Evolutionary conservation across 140 eudicot species (phyloP).

Genomic region (Flaveria floridana): DNA sequence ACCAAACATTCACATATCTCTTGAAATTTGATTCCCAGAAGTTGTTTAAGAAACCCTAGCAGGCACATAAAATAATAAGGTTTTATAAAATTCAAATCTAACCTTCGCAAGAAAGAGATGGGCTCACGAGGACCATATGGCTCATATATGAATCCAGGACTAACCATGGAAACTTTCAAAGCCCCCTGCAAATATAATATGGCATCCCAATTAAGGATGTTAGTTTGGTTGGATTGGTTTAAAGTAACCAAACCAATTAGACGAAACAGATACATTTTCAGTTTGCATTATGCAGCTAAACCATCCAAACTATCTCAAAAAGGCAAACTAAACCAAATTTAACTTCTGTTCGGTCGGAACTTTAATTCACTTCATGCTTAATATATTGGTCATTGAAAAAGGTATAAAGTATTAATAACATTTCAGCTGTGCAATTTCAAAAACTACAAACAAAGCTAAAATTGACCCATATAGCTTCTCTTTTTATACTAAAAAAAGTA

Average conservation of each 20-base stretch:
- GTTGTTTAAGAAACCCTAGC: slow-evolving; percentile 16
- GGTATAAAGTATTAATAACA: not conserved
- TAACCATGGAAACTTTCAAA: slow-evolving; percentile 58
- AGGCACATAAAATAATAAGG: slow-evolving; percentile 13
- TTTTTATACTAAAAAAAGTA: not conserved
- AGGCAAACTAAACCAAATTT: not conserved
- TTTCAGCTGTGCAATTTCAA: slow-evolving; percentile 8
- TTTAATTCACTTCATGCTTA: not conserved
- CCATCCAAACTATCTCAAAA: not conserved
- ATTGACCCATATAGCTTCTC: not conserved
- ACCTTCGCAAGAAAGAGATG: slow-evolving; percentile 74
- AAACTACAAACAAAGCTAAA: not conserved
- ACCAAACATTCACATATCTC: slow-evolving; percentile 19
- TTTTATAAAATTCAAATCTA: slow-evolving; percentile 23
- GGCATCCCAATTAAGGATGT: slow-evolving; percentile 9
- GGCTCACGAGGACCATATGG: slow-evolving; percentile 90
- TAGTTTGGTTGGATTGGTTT: not conserved
- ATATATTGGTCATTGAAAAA: not conserved
- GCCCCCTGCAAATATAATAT: slow-evolving; percentile 63
- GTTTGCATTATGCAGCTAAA: not conserved
- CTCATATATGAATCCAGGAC: slow-evolving; percentile 87
- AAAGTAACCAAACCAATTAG: slow-evolving; percentile 5
- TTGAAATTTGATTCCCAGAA: slow-evolving; percentile 12
- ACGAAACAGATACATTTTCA: not conserved
- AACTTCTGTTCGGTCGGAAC: not conserved